Percentiles rank a stretch among this genome's conserved stretches.
These are phyloP conservation scores for Lizonia empirigonia DNA, from an alignment of 2,329 filamentous ascomycete species.

Conservation along the genomic window DNA sequence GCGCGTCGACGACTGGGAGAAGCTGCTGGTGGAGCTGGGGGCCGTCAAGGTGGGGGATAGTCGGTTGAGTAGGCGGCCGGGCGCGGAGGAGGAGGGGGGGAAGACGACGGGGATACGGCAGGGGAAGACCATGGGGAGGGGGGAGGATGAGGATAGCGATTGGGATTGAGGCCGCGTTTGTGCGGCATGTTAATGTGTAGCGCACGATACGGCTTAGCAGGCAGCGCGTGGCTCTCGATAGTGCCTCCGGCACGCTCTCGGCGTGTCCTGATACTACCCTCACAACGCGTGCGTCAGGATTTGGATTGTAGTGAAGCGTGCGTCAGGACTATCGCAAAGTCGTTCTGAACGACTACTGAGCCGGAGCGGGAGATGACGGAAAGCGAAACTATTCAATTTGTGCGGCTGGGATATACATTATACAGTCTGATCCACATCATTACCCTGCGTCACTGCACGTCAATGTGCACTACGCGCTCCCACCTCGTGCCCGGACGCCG, in stretches of 20 bases:
- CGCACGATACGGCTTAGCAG: too few species aligned
- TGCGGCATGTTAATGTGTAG: too few species aligned
- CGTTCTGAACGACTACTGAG: too few species aligned
- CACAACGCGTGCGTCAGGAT: too few species aligned
- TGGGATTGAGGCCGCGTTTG: conserved; percentile 51
- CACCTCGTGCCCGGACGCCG: neutral
- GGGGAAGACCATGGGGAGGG: conserved; percentile 43
- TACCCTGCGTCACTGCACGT: neutral
- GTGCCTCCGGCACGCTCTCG: too few species aligned
- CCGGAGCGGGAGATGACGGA: too few species aligned
- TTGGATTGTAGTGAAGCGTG: too few species aligned
- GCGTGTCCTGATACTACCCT: too few species aligned
- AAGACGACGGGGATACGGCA: conserved; percentile 58
- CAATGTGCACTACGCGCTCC: neutral
- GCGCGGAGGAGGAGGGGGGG: conserved; percentile 58
- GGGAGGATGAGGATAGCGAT: conserved; percentile 67
- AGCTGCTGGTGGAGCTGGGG: conserved; percentile 79
- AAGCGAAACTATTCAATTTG: neutral
- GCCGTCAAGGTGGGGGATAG: conserved; percentile 80
- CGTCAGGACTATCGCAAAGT: too few species aligned
- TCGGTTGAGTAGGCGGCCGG: conserved; percentile 68
- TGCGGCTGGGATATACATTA: neutral
- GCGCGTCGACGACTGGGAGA: conserved; percentile 68
- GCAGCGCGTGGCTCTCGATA: too few species aligned
- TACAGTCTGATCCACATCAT: neutral